Evolutionary conservation across 108 stramenopile genomes (phyloP), one percentile per base, ranked within the genome.

Genomic region (Conticribra weissflogii): DNA sequence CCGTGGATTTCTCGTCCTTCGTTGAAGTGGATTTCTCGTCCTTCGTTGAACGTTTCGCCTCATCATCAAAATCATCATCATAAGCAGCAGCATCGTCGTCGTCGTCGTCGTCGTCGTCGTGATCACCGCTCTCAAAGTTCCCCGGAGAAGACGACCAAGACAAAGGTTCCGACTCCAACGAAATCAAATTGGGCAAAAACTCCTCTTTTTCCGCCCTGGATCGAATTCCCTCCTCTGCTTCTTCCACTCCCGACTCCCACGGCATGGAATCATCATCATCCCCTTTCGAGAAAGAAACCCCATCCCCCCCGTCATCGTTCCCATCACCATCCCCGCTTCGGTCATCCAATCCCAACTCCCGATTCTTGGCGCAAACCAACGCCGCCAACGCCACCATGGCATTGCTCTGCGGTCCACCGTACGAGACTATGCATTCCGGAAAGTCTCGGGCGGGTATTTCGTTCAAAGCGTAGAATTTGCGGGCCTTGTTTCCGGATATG

Each of bases 341-440:
- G 34, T 56, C 54, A 27, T 68, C 41, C 29, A 33, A 46, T 45
- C 44, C 45, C 45, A 74, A 41, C 41, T 79, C 81, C 25, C 60
- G 49, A 82, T 90, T 90, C 58, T 88, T 90, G 32, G 72, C 84
- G 48, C 82, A 63, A 23, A 91, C 90, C 56, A 96, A 66, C 16
- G 95, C 96, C 9, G 97, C 96, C 30, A 97, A 55, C 8, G 96
- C 93, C 44, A 95, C 58, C 95, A 97, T 95, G 25, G 97, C 92
- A 83, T 97, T 97, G 32, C 86, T 88, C 71, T 97, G 96, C 25
- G 89, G 86, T 21, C 97, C 97, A 22, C 97, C 97, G 70, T 96
- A 93, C 67, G 88, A 90, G 1, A 96, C 95, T 9, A 96, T 61
- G 18, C 82, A 86, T 28, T 79, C 53, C 0, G 91, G 89, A 87